Evolutionary conservation across 352 stramenopile species (phyloP), one percentile per base, ranked within the genome.

Genomic region (Peronosclerospora sorghi): DNA sequence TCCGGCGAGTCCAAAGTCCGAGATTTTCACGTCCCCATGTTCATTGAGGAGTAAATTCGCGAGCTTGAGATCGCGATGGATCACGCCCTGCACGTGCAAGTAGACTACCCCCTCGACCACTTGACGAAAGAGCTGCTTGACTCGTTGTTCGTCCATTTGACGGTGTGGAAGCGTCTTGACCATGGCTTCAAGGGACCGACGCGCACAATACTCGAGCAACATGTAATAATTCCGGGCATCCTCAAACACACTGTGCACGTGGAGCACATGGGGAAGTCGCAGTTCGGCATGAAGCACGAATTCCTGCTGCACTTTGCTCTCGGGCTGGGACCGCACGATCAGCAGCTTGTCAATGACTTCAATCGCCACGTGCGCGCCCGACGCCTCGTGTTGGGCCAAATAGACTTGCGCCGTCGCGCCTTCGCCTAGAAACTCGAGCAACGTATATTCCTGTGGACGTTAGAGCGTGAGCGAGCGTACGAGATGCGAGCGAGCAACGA

Each of bases 301-400:
- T 48, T 88, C 78, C 41, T 84, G 74, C 10, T 62, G 73, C 9
- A 83, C 51, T 44, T 75, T 75, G 48, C 56, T 56, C 56, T 82
- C 58, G 21, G 85, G 51, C 32, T 83, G 58, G 35, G 71, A 57
- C 37, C 79, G 75, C 14, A 62, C 62, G 19, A 80, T 56, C 27
- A 82, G 37, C 30, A 88, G 56, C 53, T 91, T 88, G 57, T 91
- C 79, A 30, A 91, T 70, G 41, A 86, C 73, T 63, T 91, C 86
- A 48, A 91, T 79, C 12, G 75, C 79, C n/a, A 88, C 67, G 18
- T 46, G 46, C 0, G 41, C 40, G 8, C 35, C 45, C 0, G 61
- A 64, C n/a, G 44, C 35, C n/a, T 63, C 48, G 49, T 67, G 63
- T 24, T 75, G 48, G 10, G 77, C 77, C 29, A 83, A 43, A 59